Percentiles rank a stretch among this genome's conserved stretches.
These are phyloP conservation scores for Aspergillus sp. DNA, from an alignment of 2,329 filamentous ascomycete species.

Conservation along the genomic window DNA sequence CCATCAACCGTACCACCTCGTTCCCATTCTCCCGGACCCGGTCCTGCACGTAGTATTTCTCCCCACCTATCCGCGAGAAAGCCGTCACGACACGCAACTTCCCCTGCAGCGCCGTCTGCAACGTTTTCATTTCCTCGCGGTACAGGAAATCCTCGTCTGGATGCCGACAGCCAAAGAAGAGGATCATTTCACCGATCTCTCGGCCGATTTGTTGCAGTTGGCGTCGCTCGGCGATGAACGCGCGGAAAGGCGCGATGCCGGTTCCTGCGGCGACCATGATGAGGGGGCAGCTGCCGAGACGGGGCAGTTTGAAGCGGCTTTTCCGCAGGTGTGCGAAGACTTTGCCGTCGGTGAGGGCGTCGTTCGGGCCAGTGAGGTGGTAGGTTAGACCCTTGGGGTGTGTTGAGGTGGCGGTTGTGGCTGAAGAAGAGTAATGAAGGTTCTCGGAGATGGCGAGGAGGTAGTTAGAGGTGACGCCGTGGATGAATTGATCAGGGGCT, in stretches of 20 bases:
- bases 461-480: conserved; percentile 92
- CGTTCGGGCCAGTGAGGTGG: conserved; percentile 76
- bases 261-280: conserved; percentile 56
- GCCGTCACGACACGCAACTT: conserved; percentile 25
- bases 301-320: conserved; percentile 92
- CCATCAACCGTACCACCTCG: conserved; percentile 35
- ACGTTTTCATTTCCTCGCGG: conserved; percentile 28
- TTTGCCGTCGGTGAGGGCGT: conserved; percentile 87
- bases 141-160: conserved; percentile 40
- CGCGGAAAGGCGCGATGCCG: conserved; percentile 50
- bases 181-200: conserved; percentile 38
- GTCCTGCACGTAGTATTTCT: conserved; percentile 40
- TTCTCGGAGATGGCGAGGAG: conserved; percentile 61
- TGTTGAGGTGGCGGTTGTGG: no score
- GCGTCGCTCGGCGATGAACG: conserved; percentile 44
- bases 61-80: conserved; percentile 25
- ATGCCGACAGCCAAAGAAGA: conserved; percentile 45
- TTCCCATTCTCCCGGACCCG: conserved; percentile 30
- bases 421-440: conserved; percentile 50
- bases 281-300: conserved; percentile 42
- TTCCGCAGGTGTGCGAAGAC: conserved; percentile 89
- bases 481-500: conserved; percentile 68
- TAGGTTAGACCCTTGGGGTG: conserved; percentile 69
- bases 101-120: conserved; percentile 18
- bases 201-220: conserved; percentile 35